Conservation (phyloP, 1,284 basidiomycete genomes). For the Boletellus deceptivus region DNA sequence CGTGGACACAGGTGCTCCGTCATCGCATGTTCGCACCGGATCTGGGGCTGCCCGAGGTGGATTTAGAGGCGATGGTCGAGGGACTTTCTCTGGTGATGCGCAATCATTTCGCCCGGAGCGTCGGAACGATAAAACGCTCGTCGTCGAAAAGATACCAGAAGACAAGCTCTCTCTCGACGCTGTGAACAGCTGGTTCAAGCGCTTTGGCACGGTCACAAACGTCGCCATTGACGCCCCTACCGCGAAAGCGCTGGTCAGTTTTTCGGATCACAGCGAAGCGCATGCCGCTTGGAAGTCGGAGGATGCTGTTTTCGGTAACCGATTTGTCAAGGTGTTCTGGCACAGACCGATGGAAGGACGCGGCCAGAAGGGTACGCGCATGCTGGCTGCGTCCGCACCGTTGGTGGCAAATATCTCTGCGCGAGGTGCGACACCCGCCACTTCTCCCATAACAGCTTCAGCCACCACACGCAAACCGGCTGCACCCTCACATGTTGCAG, state of each 20-base stretch:
- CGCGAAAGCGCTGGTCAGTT: constrained; percentile 84
- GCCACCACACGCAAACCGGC: constrained; percentile 30
- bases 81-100: constrained; percentile 59
- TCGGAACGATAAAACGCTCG: constrained; percentile 80
- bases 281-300: constrained; percentile 89
- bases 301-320: constrained; percentile 90
- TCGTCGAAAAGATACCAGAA: constrained; percentile 92
- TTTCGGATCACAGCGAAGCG: constrained; percentile 83
- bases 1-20: constrained; percentile 32
- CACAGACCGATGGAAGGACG: constrained; percentile 88
- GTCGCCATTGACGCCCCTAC: constrained; percentile 81
- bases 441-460: constrained; percentile 18
- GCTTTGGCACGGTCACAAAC: constrained; percentile 91
- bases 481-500: constrained; percentile 36
- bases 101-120: constrained; percentile 63
- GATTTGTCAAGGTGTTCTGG: constrained; percentile 95
- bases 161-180: constrained; percentile 76
- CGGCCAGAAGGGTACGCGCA: constrained; percentile 69
- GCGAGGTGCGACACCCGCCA: constrained; percentile 21
- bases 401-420: constrained; percentile 59
- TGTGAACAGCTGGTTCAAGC: constrained; percentile 88
- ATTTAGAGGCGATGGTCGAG: constrained; percentile 45
- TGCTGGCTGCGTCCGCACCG: constrained; percentile 75
- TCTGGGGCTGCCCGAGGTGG: constrained; percentile 41
- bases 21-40: constrained; percentile 30